Base-by-base conservation (phyloP, 495 filamentous ascomycete species). In the Xeromyces bisporus region DNA sequence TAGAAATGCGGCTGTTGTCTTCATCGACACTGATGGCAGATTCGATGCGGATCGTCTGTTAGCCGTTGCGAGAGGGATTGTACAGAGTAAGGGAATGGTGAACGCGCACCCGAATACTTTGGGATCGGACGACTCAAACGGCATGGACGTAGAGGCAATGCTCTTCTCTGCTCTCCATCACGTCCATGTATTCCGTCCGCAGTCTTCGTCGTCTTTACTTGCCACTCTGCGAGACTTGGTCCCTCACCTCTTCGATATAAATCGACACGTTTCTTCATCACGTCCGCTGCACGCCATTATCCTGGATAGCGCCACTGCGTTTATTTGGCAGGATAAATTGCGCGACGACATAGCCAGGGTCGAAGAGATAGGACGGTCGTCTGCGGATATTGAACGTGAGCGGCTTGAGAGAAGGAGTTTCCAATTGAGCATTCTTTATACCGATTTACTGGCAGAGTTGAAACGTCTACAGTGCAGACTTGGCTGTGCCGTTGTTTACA, bases 21-120 rank as follows among this genome's bases (percentile, higher is more conserved):
- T 85, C 17, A 43, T 93, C 15, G 85, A 93, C 40, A 60, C 73
- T 0, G 74, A 81, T 26, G 61, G 63, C 24, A 65, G 66, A 0
- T 84, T 92, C 38, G 68, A 75, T 18, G 58, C 71, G 7, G 46
- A 63, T 9, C 64, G 73, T 7, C 59, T 89, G 0, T 55, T 43
- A 0, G 34, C 46, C 7, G 47, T 73, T 11, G 46, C 46, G 26
- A 29, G 45, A 31, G 46, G 38, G 4, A 41, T 59, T 13, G 30
- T 55, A 2, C 31, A 32, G 10, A 28, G 40, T 15, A 39, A 30
- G 21, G 7, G 38, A 15, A 13, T 2, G 6, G 23, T 17, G 18
- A 32, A 27, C 32, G 34, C 15, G 20, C 20, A 18, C 13, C 13
- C 24, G 16, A 31, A 15, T 3, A 7, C 10, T 15, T 1, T 15